Percentiles rank a stretch among this genome's conserved stretches.
These are phyloP conservation scores for Plasmodium gallinaceum DNA, from an alignment of 169 alveolate genomes.

Conservation along the genomic window DNA sequence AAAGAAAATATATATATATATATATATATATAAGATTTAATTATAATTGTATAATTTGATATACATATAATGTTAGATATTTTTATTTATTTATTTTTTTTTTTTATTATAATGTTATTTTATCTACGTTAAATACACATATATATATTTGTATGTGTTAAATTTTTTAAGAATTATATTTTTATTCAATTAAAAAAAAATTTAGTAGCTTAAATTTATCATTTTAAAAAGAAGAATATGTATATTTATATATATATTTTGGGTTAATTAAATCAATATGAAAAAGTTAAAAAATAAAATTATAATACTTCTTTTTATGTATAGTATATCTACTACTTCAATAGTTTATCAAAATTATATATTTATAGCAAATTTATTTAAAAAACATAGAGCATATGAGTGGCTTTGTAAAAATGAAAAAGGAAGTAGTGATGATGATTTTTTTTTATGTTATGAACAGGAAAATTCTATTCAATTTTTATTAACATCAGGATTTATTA, in stretches of 20 bases:
- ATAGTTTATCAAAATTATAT: slow-evolving; percentile 64
- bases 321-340: slow-evolving; percentile 66
- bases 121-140: too few relatives aligned
- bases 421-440: slow-evolving; percentile 2
- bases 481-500: slow-evolving; percentile 42
- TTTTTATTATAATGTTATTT: too few relatives aligned
- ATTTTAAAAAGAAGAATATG: too few relatives aligned
- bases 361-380: slow-evolving; percentile 42
- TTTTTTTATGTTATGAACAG: slow-evolving; percentile 54
- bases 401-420: slow-evolving; percentile 54
- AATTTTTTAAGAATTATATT: too few relatives aligned
- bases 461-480: slow-evolving; percentile 63
- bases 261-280: slow-evolving; percentile 5
- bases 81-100: too few relatives aligned
- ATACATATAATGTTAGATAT: too few relatives aligned
- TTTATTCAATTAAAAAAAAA: too few relatives aligned
- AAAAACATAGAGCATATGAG: slow-evolving; percentile 50
- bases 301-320: slow-evolving; percentile 39
- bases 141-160: too few relatives aligned
- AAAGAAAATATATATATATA: too few relatives aligned
- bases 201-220: too few relatives aligned
- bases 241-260: background rate
- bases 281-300: background rate
- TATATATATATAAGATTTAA: too few relatives aligned
- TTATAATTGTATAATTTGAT: too few relatives aligned